Base-by-base conservation (phyloP, 176 grass and related monocot species). In the Phoenix roebelenii region DNA sequence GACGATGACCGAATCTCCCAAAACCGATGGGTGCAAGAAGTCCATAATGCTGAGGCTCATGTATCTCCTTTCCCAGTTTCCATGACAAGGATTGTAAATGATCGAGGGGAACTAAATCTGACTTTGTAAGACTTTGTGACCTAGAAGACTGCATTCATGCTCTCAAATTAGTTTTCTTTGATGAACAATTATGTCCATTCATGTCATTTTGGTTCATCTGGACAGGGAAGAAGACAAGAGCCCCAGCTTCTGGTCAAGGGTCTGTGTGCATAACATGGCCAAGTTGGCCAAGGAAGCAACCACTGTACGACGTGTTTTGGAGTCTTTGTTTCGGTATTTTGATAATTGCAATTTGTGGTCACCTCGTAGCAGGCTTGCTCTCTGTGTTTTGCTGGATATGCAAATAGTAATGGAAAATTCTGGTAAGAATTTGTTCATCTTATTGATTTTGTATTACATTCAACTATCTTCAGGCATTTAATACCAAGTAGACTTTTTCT, bases 241-340 rank as follows among this genome's bases (percentile, higher is more conserved):
- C 69, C 82, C 87, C 30, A 82, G 85, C 69, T 91, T 97, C 72
- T 97, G 92, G 92, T 88, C 87, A 28, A 89, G 92, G 75, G 72
- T 97, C 57, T 97, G 92, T 76, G 70, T 97, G 29, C 92, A 91
- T 80, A 97, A 97, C 81, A 83, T 97, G 75, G 92, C 92, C 26
- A 88, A 75, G 76, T 91, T 97, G 85, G 85, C 87, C 25, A 97
- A 77, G 59, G 92, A 88, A 83, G 87, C 78, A 77, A 85, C 92
- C 54, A 91, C 92, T 18, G 64, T 91, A 5, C 80, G 92, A 16
- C 78, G 87, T 70, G 87, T 97, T 77, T 77, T 97, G 59, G 92
- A 97, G 55, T 62, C 92, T 65, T 79, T 97, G 77, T 97, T 97
- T 75, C 83, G 92, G 52, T 97, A 85, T 76, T 97, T 97, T 85